Base-by-base conservation (phyloP, 345 rosid species). In the Pistacia integerrima region DNA sequence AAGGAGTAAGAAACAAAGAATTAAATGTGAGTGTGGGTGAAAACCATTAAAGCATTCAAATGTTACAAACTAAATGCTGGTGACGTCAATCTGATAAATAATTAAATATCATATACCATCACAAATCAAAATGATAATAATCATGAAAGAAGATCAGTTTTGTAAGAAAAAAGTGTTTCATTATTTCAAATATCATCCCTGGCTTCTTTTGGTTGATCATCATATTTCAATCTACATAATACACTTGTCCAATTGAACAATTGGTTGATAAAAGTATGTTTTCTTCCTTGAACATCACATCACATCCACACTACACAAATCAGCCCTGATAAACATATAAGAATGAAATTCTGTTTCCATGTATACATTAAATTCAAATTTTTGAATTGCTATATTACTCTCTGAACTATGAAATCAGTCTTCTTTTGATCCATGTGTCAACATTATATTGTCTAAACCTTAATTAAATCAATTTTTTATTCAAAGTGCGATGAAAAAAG, bases 21-120 rank as follows among this genome's bases (percentile, higher is more conserved):
- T 35, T 2, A 38, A 67, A 28, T 17, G 7, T 14, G 25, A 33
- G 22, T 14, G 48, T 64, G 67, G 16, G 12, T 66, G 28, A 66
- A 66, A 60, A n/a, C 48, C 72, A 69, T 69, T 28, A 58, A 75
- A 68, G 61, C 63, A 60, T 72, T 59, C 62, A 64, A 66, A 63
- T 44, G 20, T 63, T 4, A 33, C 57, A 58, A 66, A 11, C 10
- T 52, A 69, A 51, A 69, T 5, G 33, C 41, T 69, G 38, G 56
- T 68, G 38, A 51, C 36, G 6, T 67, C 36, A n/a, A 68, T 46
- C 54, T 8, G 22, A 72, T 44, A 72, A 33, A 56, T 14, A 38
- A 55, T 22, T 35, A 22, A 25, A 41, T 10, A 38, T n/a, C 41
- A 64, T 16, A 16, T 7, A 20, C 17, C 67, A 64, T 64, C 57